phyloP scores from a whole-genome alignment of 306 rosid species.

The Leucaena leucocephala region DNA sequence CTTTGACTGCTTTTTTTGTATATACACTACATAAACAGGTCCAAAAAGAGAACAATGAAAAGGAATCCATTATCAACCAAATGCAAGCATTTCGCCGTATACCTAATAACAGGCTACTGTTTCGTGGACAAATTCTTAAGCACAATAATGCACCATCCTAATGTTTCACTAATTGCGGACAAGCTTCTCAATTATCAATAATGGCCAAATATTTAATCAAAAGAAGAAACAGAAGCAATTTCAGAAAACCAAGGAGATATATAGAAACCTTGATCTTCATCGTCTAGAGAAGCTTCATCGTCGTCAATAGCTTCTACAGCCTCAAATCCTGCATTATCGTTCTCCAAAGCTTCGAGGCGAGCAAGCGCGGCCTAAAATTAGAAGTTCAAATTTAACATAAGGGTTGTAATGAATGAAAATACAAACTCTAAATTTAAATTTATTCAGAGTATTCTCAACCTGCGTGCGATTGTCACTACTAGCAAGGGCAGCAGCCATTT shows the following conservation, averaged over 20 bases:
- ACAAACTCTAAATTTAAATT: background rate
- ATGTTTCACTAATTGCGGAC: background rate
- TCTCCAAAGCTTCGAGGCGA: conserved; percentile 77
- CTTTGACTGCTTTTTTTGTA: conserved; percentile 78
- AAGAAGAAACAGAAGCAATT: background rate
- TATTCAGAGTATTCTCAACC: conserved; percentile 24
- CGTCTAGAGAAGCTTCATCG: conserved; percentile 74
- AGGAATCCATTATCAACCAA: background rate
- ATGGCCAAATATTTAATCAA: background rate
- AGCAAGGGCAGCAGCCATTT: conserved; percentile 70
- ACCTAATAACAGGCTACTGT: conserved; percentile 7
- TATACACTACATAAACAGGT: conserved; percentile 49
- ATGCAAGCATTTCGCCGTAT: background rate
- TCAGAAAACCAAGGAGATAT: background rate
- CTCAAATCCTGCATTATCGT: conserved; percentile 69
- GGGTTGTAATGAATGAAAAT: background rate
- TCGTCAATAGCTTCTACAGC: conserved; percentile 52
- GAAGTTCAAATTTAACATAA: background rate
- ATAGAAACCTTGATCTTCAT: conserved; percentile 67
- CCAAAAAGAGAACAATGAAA: background rate
- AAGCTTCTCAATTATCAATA: background rate
- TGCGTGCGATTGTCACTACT: conserved; percentile 68
- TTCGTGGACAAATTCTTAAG: background rate
- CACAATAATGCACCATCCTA: background rate
- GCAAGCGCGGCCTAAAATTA: conserved; percentile 63